These are phyloP conservation scores for Erythrobasidium hasegawianum DNA, from an alignment of 1,284 basidiomycete species.

Conservation along the genomic window DNA sequence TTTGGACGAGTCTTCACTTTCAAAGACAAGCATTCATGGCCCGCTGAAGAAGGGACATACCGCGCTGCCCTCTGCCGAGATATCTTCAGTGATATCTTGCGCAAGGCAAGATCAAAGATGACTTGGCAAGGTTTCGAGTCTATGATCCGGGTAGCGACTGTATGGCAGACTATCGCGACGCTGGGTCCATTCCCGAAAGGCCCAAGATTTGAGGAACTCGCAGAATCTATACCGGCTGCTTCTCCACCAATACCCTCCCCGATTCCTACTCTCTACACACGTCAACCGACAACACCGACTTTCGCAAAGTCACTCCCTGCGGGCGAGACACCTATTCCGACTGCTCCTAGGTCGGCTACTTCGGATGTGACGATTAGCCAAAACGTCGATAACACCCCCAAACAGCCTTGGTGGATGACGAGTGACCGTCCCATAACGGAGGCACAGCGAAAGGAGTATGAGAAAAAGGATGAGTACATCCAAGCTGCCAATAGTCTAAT, in stretches of 20 bases:
- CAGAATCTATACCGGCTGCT: not conserved
- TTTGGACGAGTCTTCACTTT: slow-evolving; percentile 20
- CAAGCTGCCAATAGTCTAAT: not conserved
- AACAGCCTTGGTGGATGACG: no score
- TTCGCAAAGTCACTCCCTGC: no score
- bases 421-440: no score
- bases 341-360: no score
- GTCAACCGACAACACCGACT: no score
- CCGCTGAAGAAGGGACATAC: slow-evolving; percentile 7
- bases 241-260: no score
- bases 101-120: not conserved
- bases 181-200: slow-evolving; percentile 1
- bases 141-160: not conserved
- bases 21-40: not conserved
- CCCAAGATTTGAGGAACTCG: not conserved
- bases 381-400: no score
- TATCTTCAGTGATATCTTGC: slow-evolving; percentile 12
- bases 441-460: no score
- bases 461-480: no score
- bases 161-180: slow-evolving; percentile 14
- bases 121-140: not conserved
- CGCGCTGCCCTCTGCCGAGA: slow-evolving; percentile 16
- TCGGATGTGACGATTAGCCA: no score
- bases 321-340: no score
- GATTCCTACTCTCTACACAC: no score